Evolutionary conservation across 2,329 filamentous ascomycete species (phyloP).

Genomic region (Dryadomyces quercus-mongolicae): DNA sequence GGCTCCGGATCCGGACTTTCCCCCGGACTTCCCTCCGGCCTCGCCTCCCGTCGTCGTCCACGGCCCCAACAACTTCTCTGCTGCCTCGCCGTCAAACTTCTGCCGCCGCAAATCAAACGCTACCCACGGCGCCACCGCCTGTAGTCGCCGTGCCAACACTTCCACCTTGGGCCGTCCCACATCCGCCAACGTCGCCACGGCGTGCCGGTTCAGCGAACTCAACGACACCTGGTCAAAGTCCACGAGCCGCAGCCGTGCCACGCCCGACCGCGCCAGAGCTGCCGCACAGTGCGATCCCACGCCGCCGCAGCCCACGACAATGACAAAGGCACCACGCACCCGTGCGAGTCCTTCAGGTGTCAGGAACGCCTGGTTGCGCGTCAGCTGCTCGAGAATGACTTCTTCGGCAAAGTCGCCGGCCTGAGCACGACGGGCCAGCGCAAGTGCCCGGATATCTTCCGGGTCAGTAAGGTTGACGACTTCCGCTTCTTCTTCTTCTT

Average conservation of each 20-base stretch:
- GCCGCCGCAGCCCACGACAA: conserved; percentile 87
- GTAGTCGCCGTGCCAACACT: conserved; percentile 65
- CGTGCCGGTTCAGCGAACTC: conserved; percentile 89
- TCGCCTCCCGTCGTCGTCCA: conserved; percentile 40
- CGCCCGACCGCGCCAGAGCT: conserved; percentile 77
- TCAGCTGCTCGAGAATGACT: conserved; percentile 86
- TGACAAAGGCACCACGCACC: conserved; percentile 69
- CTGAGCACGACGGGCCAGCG: conserved; percentile 46
- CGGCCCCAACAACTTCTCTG: conserved; percentile 52
- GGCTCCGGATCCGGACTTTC: too few relatives aligned
- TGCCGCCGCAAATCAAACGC: conserved; percentile 77
- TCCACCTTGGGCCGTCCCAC: conserved; percentile 88
- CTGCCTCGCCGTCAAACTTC: conserved; percentile 61
- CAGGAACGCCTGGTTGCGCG: conserved; percentile 84
- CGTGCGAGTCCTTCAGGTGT: conserved; percentile 68
- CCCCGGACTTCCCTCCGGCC: background rate
- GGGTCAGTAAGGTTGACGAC: conserved; percentile 31
- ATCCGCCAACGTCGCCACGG: conserved; percentile 84
- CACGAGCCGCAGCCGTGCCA: conserved; percentile 75
- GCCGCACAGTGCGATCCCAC: conserved; percentile 88
- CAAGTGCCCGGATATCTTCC: conserved; percentile 48
- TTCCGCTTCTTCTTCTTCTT: too few relatives aligned
- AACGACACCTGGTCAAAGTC: conserved; percentile 98
- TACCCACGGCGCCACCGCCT: conserved; percentile 86
- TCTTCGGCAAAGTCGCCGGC: conserved; percentile 59